These are phyloP conservation scores for Lachancea lanzarotensis DNA, from an alignment of 805 yeast genomes.

Conservation along the genomic window DNA sequence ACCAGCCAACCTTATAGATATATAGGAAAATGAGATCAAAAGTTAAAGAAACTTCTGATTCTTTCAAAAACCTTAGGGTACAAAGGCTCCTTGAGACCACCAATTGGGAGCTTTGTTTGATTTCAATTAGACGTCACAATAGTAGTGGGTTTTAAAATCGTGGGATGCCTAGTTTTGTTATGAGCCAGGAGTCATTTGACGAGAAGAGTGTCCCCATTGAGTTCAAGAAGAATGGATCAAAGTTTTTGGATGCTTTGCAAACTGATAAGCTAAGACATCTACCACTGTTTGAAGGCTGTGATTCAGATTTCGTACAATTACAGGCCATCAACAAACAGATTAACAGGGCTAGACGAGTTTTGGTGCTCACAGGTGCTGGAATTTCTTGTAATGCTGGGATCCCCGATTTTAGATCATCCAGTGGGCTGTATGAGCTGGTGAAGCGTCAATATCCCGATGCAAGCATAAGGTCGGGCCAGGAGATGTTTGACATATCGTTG, in stretches of 20 bases:
- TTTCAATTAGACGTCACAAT: too few relatives aligned
- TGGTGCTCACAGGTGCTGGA: constrained; percentile 90
- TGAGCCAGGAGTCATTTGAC: constrained; percentile 10
- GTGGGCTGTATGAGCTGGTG: constrained; percentile 75
- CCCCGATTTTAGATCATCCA: constrained; percentile 84
- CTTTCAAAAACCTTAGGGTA: not conserved
- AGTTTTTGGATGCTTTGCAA: constrained; percentile 1
- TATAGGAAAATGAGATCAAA: not conserved
- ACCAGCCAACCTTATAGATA: too few relatives aligned
- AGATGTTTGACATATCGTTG: constrained; percentile 79
- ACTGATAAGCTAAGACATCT: constrained; percentile 4
- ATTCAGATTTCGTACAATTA: constrained; percentile 8
- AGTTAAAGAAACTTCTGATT: not conserved
- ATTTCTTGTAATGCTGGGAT: constrained; percentile 95
- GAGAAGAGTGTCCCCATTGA: constrained; percentile 7
- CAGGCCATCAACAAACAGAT: constrained; percentile 25
- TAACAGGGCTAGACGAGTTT: constrained; percentile 39
- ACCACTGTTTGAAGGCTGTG: not conserved
- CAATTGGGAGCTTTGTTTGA: too few relatives aligned
- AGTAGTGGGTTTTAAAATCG: too few relatives aligned
- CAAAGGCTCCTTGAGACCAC: not conserved
- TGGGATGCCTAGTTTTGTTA: constrained; percentile 5
- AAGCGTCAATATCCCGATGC: constrained; percentile 52
- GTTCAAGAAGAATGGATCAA: constrained; percentile 3
- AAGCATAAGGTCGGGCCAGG: constrained; percentile 70